phyloP scores from a whole-genome alignment of 495 filamentous ascomycete species.

The Aspergillus ellipticus region DNA sequence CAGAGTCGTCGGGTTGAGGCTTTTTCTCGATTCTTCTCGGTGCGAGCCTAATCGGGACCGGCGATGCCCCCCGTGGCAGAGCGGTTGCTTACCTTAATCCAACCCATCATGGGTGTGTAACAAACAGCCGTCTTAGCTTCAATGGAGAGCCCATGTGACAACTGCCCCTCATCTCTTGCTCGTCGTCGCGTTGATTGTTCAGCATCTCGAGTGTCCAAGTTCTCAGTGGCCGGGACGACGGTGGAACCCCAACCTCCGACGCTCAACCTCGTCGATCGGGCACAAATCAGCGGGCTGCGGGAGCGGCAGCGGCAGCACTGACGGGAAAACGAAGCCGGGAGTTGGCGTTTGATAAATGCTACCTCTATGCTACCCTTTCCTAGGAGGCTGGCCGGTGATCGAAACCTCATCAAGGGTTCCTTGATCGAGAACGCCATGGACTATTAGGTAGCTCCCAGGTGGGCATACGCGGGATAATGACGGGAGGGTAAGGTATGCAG shows the following conservation, averaged over 20 bases:
- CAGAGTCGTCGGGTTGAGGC: not conserved
- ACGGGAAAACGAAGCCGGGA: no score
- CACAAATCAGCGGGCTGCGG: not conserved
- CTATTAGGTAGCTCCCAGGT: not conserved
- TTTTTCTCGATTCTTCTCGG: not conserved
- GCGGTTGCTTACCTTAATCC: slow-evolving; percentile 1
- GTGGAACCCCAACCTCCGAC: not conserved
- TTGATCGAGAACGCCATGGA: not conserved
- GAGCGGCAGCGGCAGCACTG: no score
- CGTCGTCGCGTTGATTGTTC: not conserved
- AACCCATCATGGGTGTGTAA: not conserved
- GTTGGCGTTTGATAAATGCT: not conserved
- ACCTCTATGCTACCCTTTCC: not conserved
- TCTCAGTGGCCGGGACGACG: not conserved
- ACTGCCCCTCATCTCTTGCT: not conserved
- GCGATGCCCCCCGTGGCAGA: not conserved
- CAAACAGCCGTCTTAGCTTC: not conserved
- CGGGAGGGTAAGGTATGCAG: no score
- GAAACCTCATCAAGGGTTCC: not conserved
- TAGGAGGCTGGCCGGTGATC: not conserved
- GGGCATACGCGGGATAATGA: no score
- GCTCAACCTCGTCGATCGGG: not conserved
- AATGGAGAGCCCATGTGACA: not conserved
- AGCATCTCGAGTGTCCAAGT: not conserved
- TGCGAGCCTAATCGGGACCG: not conserved